Base-by-base conservation (phyloP, 805 yeast species). In the Candida berthetii region DNA sequence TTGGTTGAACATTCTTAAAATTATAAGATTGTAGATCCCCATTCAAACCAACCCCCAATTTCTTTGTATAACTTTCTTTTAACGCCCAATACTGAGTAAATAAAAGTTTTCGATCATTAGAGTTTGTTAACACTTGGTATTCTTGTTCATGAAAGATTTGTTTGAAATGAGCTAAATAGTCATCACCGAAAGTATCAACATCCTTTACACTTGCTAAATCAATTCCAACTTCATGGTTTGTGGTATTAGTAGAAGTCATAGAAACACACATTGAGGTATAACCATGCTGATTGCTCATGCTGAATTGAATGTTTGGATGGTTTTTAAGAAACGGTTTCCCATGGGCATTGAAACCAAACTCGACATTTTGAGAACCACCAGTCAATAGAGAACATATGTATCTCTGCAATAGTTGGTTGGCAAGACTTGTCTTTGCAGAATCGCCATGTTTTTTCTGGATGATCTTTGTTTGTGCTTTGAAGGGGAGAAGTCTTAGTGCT, bases 61-160 rank as follows among this genome's bases (percentile, higher is more conserved):
- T 74, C 52, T 86, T 86, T 7, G 85, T 72, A 52, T 77, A 83
- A 17, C 87, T 78, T 55, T 86, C 96, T 54, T 86, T 86, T 41
- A 86, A 57, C 0, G 95, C 84, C 96, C 96, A 86, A 29, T 72
- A 68, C 32, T 76, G 77, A 16, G 82, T 74, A 49, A 82, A 73
- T 2, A 64, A 47, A 7, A 62, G 60, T 40, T 62, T 53, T 5
- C 44, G 19, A 0, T 42, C 41, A 1, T 39, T 42, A 8, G 43
- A 31, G 11, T 41, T 35, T 2, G 52, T 42, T 8, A 80, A 46
- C 20, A 59, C 51, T 7, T 38, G 35, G 5, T 54, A 48, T 47
- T 77, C 82, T 0, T 42, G 31, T 0, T 42, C 40, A 37, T 65
- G 58, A 43, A 77, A 74, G 1, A 76, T 67, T n/a, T 60, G 72